Conservation (phyloP, 495 filamentous ascomycete genomes). For the Aspergillus sclerotiicarbonarius region DNA sequence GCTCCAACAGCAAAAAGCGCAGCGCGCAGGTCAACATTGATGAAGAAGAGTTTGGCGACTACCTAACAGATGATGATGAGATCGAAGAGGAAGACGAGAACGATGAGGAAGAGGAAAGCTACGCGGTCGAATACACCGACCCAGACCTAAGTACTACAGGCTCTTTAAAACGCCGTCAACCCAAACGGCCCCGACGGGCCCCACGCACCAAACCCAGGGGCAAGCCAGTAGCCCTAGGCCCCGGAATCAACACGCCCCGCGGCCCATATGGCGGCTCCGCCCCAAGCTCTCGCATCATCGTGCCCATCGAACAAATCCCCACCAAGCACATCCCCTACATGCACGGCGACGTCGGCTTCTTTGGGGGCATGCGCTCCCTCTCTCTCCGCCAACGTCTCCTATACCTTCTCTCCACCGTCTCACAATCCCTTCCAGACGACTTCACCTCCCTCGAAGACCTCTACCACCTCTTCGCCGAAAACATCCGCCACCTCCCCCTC, state of each 20-base stretch:
- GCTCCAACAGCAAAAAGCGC: conserved; percentile 37
- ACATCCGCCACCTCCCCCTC: conserved; percentile 63
- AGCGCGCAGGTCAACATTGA: conserved; percentile 56
- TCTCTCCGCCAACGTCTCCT: conserved; percentile 64
- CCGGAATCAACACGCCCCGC: background rate
- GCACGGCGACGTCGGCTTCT: conserved; percentile 26
- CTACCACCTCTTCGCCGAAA: conserved; percentile 65
- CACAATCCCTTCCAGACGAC: conserved; percentile 32
- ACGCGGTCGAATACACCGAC: too few species aligned
- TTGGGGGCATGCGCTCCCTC: conserved; percentile 58
- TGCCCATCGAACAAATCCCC: conserved; percentile 8
- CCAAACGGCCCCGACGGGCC: conserved; percentile 37
- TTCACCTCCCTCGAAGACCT: conserved; percentile 56
- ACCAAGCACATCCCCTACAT: conserved; percentile 1
- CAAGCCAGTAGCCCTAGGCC: conserved; percentile 10
- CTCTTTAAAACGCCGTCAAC: conserved; percentile 11
- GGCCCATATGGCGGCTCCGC: background rate
- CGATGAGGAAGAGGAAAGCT: conserved; percentile 3
- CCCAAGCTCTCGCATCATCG: background rate
- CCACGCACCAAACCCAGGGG: conserved; percentile 21
- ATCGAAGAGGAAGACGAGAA: background rate
- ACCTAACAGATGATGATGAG: conserved; percentile 39
- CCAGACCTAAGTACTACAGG: background rate
- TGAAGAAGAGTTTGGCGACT: conserved; percentile 56
- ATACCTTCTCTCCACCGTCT: conserved; percentile 51